Conservation (phyloP, 306 rosid species). For the Rosa multiflora region DNA sequence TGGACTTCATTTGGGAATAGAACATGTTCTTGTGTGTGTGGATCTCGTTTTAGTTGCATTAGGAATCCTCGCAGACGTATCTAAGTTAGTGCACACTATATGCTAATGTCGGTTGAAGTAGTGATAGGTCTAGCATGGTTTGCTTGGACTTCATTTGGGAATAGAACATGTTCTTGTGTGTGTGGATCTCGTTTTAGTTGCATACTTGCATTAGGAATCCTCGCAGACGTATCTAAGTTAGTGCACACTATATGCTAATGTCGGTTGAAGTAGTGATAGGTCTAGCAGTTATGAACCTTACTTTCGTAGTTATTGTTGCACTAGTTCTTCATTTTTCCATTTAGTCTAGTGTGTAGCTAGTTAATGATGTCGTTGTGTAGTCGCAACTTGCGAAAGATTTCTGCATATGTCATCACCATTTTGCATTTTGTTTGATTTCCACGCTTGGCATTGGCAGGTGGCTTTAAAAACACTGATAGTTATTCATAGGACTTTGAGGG, state of each 20-base stretch:
- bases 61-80: not conserved
- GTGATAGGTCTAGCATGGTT: not conserved
- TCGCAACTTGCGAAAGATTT: not conserved
- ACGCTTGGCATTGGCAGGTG: slow-evolving; percentile 58
- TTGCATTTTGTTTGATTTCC: not conserved
- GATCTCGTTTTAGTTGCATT: not conserved
- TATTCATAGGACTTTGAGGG: slow-evolving; percentile 91
- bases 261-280: not conserved
- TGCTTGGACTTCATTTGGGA: not conserved
- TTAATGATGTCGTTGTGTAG: not conserved
- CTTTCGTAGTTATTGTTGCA: not conserved
- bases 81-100: too few relatives aligned
- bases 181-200: not conserved
- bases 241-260: too few relatives aligned
- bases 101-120: not conserved
- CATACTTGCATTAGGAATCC: too few relatives aligned
- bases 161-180: not conserved
- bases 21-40: not conserved
- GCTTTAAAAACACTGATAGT: slow-evolving; percentile 89
- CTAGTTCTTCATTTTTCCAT: not conserved
- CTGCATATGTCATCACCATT: not conserved
- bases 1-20: not conserved
- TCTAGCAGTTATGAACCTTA: not conserved
- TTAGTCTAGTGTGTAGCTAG: not conserved
- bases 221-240: too few relatives aligned